phyloP scores from a whole-genome alignment of 2,329 filamentous ascomycete species.

The Verticillium klebahnii region DNA sequence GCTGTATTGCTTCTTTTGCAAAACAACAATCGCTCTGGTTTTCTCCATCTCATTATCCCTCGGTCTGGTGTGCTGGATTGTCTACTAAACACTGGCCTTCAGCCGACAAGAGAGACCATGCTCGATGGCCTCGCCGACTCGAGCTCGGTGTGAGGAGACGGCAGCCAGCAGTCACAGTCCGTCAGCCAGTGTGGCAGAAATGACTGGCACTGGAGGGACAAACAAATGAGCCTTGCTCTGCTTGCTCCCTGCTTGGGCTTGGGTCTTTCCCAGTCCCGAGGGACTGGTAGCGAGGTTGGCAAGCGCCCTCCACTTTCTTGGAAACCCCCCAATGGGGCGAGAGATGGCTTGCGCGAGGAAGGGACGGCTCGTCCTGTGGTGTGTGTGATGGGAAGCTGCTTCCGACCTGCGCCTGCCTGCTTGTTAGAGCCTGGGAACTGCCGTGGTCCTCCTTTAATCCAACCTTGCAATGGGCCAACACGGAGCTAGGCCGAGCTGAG shows the following conservation, averaged over 20 bases:
- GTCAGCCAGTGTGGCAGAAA: neutral
- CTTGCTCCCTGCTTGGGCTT: neutral
- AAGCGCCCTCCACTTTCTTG: neutral
- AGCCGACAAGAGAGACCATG: too few relatives aligned
- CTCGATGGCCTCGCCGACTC: neutral
- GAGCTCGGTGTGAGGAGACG: neutral
- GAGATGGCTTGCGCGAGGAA: neutral
- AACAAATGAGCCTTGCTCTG: neutral
- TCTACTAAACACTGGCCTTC: too few relatives aligned
- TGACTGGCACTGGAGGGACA: neutral
- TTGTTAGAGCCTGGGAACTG: neutral
- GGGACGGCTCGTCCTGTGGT: neutral
- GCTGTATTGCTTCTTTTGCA: too few relatives aligned
- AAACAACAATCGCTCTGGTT: too few relatives aligned
- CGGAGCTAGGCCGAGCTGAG: neutral
- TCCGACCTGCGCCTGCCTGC: neutral
- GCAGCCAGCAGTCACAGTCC: neutral
- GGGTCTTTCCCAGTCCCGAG: neutral
- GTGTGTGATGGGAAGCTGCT: neutral
- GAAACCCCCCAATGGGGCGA: neutral
- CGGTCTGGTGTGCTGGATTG: too few relatives aligned
- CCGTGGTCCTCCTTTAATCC: neutral
- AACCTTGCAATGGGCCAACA: neutral
- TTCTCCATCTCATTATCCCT: too few relatives aligned
- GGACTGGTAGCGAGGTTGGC: neutral